Conservation (phyloP, 352 stramenopile species). For the Globisporangium splendens region DNA sequence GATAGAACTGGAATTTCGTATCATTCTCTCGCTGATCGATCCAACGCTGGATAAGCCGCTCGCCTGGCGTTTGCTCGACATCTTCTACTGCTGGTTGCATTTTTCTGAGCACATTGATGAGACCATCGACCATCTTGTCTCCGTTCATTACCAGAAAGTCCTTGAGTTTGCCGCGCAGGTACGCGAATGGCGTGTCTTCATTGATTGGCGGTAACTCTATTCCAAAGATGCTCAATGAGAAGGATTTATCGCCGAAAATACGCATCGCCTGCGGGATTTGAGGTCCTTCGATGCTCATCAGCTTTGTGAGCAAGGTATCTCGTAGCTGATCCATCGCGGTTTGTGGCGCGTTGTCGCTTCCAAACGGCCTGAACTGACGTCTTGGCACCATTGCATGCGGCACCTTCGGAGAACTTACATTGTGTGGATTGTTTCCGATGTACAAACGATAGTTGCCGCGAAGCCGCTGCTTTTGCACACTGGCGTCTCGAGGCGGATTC, state of each 20-base stretch:
- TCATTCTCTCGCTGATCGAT: slow-evolving; percentile 8
- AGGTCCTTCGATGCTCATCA: slow-evolving; percentile 52
- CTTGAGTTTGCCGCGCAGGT: slow-evolving; percentile 42
- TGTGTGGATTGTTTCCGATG: slow-evolving; percentile 64
- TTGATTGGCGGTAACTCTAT: slow-evolving; percentile 52
- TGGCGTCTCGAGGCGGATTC: slow-evolving; percentile 18
- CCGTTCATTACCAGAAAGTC: slow-evolving; percentile 53
- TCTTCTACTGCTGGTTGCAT: slow-evolving; percentile 7
- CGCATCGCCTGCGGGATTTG: slow-evolving; percentile 50
- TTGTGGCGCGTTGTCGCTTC: slow-evolving; percentile 1
- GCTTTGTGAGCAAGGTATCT: slow-evolving; percentile 44
- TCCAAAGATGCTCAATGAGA: slow-evolving; percentile 51
- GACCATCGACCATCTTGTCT: slow-evolving; percentile 52
- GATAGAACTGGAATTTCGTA: slow-evolving; percentile 23
- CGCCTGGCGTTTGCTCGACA: slow-evolving; percentile 7
- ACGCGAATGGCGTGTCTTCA: slow-evolving; percentile 65
- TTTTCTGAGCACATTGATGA: slow-evolving; percentile 43
- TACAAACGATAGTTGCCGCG: slow-evolving; percentile 54
- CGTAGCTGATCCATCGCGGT: slow-evolving; percentile 53
- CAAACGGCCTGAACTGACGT: slow-evolving; percentile 22
- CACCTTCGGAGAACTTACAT: slow-evolving; percentile 30
- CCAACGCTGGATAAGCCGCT: slow-evolving; percentile 6
- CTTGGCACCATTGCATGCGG: slow-evolving; percentile 12
- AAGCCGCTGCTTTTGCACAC: slow-evolving; percentile 35
- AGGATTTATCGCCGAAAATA: slow-evolving; percentile 45